A percentile compares a stretch with the other conserved stretches of the same genome.
phyloP scores from a whole-genome alignment of 495 filamentous ascomycete species.

The Neurospora cerealis region DNA sequence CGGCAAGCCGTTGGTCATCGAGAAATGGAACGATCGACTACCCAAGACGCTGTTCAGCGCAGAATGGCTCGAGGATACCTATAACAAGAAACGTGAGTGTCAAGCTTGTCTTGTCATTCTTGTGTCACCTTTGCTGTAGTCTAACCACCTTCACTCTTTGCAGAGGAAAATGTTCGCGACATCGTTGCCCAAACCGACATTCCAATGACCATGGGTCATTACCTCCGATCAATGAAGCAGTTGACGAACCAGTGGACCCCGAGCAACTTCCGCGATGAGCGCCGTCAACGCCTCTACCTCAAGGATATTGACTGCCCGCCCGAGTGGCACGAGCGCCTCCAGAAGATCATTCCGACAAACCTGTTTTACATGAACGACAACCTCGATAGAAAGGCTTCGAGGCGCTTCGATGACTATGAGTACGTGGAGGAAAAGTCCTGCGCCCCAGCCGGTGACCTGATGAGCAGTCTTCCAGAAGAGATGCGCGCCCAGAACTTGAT shows the following conservation, averaged over 20 bases:
- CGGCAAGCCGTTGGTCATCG: constrained; percentile 79
- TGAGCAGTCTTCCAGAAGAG: constrained; percentile 76
- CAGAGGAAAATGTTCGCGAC: constrained; percentile 61
- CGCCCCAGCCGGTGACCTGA: constrained; percentile 67
- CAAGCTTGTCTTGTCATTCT: neutral
- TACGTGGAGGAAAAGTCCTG: constrained; percentile 34
- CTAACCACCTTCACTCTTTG: neutral
- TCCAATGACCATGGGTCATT: constrained; percentile 76
- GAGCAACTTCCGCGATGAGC: constrained; percentile 55
- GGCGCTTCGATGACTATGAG: constrained; percentile 31
- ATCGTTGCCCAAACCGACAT: constrained; percentile 58
- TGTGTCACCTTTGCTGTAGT: neutral
- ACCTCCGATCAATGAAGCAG: constrained; percentile 70
- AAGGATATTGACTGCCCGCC: constrained; percentile 92
- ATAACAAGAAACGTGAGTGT: constrained; percentile 60
- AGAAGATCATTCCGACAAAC: constrained; percentile 61
- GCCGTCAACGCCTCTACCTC: constrained; percentile 76
- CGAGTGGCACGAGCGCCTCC: constrained; percentile 71
- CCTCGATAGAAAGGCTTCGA: constrained; percentile 38
- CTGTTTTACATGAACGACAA: constrained; percentile 84
- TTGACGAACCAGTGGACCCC: constrained; percentile 65
- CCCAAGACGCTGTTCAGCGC: constrained; percentile 61
- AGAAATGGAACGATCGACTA: constrained; percentile 67
- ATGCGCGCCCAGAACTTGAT: constrained; percentile 94
- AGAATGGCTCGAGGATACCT: constrained; percentile 64